Base-by-base conservation (phyloP, 2,329 filamentous ascomycete species). In the Cladosporium sp. region DNA sequence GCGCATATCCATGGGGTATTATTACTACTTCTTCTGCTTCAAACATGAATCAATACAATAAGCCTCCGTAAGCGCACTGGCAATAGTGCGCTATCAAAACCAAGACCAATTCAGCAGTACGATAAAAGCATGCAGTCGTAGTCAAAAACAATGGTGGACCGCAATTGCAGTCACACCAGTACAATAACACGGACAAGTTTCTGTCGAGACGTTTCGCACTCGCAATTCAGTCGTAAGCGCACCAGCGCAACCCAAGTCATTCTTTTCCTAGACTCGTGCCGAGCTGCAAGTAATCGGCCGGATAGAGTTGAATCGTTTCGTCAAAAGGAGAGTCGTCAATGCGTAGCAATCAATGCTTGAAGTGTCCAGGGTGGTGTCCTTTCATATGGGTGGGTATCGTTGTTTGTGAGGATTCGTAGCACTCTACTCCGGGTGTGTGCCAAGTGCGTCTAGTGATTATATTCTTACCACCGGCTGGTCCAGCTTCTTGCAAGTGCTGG, bases 391-490 rank as follows among this genome's bases (percentile, higher is more conserved):
- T 25, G 45, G 45, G 45, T 30, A 45, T 45, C 30, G 14, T 50
- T 20, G 15, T 50, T 50, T 50, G 25, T 38, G 15, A 6, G 22
- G 6, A 8, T 30, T 51, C 49, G 17, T 51, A 51, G 28, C 49
- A 51, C 34, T 38, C 17, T 30, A 20, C 30, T 51, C 34, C 30
- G 20, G 25, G 7, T 8, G 34, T 17, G 49, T 22, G 6, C 19
- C 19, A 7, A 15, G 19, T 25, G 49, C 30, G 22, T 38, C 28
- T 45, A 12, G 42, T 28, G 22, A 3, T n/a, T 45, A 14, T 28
- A 12, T 25, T 28, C 5, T 40, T 68, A 70, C 69, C 69, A 71
- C 38, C 69, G 62, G 58, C 66, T 70, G n/a, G 66, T 69, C 49
- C 59, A 61, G 61, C 68, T 71, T 45, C 69, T 63, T n/a, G 47